A percentile compares a stretch with the other conserved stretches of the same genome.
Conservation (phyloP, 371 early-diverging fungal species). For the Sporodiniella umbellata region DNA sequence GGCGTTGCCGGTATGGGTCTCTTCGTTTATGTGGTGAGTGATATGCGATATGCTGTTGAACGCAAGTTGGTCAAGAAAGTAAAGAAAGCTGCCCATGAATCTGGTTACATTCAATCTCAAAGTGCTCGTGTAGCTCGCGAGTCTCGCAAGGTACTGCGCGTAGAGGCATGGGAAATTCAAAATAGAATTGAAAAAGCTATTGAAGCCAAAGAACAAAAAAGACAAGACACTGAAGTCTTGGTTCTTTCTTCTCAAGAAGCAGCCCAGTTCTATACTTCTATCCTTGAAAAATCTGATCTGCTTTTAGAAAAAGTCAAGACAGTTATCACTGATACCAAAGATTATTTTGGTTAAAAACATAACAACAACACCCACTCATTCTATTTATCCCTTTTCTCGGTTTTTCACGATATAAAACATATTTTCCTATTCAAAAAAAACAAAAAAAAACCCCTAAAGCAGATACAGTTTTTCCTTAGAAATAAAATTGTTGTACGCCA, state of each 20-base stretch:
- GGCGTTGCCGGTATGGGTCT: constrained; percentile 68
- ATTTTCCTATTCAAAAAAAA: not conserved
- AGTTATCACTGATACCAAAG: constrained; percentile 24
- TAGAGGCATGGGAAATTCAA: constrained; percentile 86
- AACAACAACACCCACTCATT: not conserved
- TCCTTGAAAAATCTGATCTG: constrained; percentile 46
- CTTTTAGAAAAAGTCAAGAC: constrained; percentile 40
- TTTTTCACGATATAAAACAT: not conserved
- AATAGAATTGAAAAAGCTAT: constrained; percentile 77
- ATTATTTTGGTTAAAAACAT: not conserved
- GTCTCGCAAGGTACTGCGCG: constrained; percentile 71
- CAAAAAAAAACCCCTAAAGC: not conserved
- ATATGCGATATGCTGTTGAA: constrained; percentile 80
- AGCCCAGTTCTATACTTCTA: constrained; percentile 60
- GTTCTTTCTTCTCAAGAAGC: constrained; percentile 63
- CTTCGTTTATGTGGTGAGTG: constrained; percentile 75
- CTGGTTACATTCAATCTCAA: constrained; percentile 66
- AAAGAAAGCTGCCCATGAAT: constrained; percentile 61
- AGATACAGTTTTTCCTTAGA: too few relatives aligned
- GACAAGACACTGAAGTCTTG: constrained; percentile 56
- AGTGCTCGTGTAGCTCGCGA: constrained; percentile 71
- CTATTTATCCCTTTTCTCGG: not conserved
- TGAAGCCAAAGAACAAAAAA: constrained; percentile 69
- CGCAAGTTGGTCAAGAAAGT: constrained; percentile 79
- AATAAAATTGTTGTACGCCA: too few relatives aligned